Evolutionary conservation across 139 green algal genomes (phyloP), one percentile per base, ranked within the genome.

Genomic region (Tetradesmus lagerheimii): DNA sequence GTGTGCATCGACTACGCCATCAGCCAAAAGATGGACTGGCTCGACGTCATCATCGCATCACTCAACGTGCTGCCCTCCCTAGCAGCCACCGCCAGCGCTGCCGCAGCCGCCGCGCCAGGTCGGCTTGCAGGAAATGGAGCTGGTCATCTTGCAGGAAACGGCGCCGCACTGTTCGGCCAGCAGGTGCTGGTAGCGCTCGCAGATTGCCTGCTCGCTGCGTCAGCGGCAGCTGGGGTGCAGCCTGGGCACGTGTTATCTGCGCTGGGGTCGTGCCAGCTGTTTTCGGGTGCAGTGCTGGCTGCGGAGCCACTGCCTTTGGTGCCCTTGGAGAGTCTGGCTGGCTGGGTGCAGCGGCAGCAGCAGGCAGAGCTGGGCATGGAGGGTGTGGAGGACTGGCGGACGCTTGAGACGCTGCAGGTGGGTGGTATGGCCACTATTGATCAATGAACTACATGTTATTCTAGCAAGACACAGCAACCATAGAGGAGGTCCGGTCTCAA

Each of bases 161-260:
- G 75, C 75, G 75, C 43, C 47, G 74, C n/a, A 1, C 18, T 16
- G 23, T 35, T 67, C 39, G 62, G 80, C 38, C 80, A 38, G 27
- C 66, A 89, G 64, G 64, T 90, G 31, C 81, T 93, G 6, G 43
- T 62, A 0, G 77, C 82, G 18, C 76, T 93, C 2, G 66, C 87
- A 0, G 79, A 92, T 34, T 76, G 66, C 4, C 38, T 91, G 20
- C 18, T 79, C 43, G 77, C 89, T 53, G 78, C 90, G 6, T 78
- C 41, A 12, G 89, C 91, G 11, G 66, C 95, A 6, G 90, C 88
- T 41, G 75, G 38, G 71, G 53, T 47, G 16, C 74, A 85, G 71
- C 92, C 91, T 4, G 82, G 78, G 27, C n/a, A 90, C 25, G 91
- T 96, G 35, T 38, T 90, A 6, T n/a, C 34, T 15, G 90, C 92